Conservation (phyloP, 2,329 filamentous ascomycete species). For the Trichoderma gracile region DNA sequence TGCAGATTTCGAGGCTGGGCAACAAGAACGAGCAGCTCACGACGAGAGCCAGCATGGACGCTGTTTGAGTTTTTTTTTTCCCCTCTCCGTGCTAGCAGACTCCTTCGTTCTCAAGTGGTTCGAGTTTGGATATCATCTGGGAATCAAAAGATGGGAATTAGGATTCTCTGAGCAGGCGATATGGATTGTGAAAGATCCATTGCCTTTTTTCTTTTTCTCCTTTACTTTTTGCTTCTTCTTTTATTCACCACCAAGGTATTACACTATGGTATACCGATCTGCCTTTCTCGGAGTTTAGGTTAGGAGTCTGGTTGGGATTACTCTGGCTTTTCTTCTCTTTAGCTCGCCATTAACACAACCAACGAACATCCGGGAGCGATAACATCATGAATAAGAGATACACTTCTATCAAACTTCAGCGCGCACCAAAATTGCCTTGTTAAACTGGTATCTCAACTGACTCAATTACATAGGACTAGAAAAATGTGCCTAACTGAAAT, state of each 20-base stretch:
- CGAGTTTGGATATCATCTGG: constrained; percentile 3
- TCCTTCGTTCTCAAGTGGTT: background rate
- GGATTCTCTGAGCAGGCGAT: constrained; percentile 3
- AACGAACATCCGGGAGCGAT: too few species aligned
- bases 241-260: background rate
- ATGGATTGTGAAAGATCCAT: background rate
- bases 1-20: constrained; percentile 93
- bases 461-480: constrained; percentile 51
- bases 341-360: background rate
- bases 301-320: too few species aligned
- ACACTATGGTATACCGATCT: background rate
- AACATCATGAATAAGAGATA: too few species aligned
- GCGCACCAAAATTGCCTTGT: constrained; percentile 6
- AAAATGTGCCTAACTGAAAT: constrained; percentile 40
- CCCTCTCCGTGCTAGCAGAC: background rate
- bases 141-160: background rate
- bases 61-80: constrained; percentile 52
- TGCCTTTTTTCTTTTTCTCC: background rate
- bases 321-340: background rate
- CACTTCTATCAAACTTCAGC: background rate
- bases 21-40: constrained; percentile 97
- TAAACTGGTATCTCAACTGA: constrained; percentile 49
- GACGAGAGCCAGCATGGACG: constrained; percentile 74
- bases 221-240: background rate
- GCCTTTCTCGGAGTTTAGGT: too few species aligned